Conservation (phyloP, 2,329 filamentous ascomycete species). For the Scedosporium minutisporum region DNA sequence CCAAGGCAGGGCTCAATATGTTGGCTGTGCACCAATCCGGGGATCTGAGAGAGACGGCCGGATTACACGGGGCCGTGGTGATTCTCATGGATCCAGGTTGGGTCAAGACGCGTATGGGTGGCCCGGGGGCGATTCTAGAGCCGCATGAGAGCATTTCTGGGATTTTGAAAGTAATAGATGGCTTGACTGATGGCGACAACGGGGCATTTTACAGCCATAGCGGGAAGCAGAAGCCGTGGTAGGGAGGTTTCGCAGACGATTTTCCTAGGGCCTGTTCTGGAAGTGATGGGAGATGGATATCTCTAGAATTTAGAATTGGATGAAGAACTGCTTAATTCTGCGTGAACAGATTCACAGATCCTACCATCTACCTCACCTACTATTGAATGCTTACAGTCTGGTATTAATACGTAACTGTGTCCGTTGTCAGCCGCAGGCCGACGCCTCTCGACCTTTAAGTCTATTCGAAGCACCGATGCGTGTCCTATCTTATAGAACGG, state of each 20-base stretch:
- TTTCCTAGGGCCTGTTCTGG: too few relatives aligned
- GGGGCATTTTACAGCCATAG: not conserved
- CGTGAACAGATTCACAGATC: too few relatives aligned
- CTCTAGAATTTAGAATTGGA: too few relatives aligned
- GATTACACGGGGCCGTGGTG: slow-evolving; percentile 14
- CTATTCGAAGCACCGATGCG: too few relatives aligned
- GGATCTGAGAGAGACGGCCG: slow-evolving; percentile 15
- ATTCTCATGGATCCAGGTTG: slow-evolving; percentile 22
- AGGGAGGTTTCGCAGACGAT: not conserved
- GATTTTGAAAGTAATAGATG: not conserved
- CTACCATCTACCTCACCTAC: too few relatives aligned
- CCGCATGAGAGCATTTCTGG: slow-evolving; percentile 13
- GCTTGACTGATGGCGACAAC: not conserved
- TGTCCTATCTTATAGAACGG: too few relatives aligned
- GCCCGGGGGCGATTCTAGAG: slow-evolving; percentile 17
- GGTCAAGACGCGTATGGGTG: slow-evolving; percentile 24
- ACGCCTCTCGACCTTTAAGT: too few relatives aligned
- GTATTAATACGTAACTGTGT: too few relatives aligned
- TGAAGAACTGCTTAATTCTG: too few relatives aligned
- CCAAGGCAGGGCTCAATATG: slow-evolving; percentile 27
- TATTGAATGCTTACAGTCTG: too few relatives aligned
- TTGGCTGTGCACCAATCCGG: slow-evolving; percentile 21
- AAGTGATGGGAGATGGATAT: too few relatives aligned
- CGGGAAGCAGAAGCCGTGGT: not conserved
- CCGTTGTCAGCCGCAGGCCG: too few relatives aligned